Conservation (phyloP, 345 rosid genomes). For the Orychophragmus violaceus region DNA sequence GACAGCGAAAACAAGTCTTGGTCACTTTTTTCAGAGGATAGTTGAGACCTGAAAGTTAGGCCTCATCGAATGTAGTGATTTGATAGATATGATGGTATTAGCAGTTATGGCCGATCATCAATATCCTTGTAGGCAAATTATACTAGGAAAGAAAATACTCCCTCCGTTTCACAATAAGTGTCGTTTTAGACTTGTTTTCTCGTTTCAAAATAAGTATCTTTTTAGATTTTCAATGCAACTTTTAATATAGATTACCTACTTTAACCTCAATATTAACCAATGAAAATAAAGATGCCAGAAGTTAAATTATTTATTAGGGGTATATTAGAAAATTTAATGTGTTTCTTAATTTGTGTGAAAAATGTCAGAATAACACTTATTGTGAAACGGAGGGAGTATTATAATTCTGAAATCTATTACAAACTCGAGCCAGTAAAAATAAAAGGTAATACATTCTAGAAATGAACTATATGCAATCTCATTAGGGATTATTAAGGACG, state of each 20-base stretch:
- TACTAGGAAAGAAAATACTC: background rate
- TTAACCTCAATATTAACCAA: no score
- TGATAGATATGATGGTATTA: constrained; percentile 94
- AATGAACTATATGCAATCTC: constrained; percentile 7
- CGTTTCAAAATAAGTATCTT: no score
- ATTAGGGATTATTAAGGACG: background rate
- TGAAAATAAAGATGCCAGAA: no score
- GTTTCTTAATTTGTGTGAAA: no score
- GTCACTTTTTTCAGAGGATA: constrained; percentile 33
- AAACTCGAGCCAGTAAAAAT: background rate
- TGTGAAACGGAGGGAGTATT: no score
- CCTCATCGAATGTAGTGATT: constrained; percentile 68
- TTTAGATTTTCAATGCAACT: no score
- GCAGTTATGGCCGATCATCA: constrained; percentile 21
- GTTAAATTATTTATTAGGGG: no score
- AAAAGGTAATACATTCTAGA: background rate
- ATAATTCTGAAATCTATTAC: background rate
- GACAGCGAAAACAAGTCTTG: constrained; percentile 85
- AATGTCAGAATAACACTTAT: no score
- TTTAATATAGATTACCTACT: no score
- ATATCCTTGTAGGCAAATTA: constrained; percentile 20
- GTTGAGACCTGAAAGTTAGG: constrained; percentile 25
- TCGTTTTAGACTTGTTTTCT: no score
- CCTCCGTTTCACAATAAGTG: no score
- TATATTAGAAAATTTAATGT: no score